Base-by-base conservation (phyloP, 257 asterid species). In the Oldenlandia corymbosa region DNA sequence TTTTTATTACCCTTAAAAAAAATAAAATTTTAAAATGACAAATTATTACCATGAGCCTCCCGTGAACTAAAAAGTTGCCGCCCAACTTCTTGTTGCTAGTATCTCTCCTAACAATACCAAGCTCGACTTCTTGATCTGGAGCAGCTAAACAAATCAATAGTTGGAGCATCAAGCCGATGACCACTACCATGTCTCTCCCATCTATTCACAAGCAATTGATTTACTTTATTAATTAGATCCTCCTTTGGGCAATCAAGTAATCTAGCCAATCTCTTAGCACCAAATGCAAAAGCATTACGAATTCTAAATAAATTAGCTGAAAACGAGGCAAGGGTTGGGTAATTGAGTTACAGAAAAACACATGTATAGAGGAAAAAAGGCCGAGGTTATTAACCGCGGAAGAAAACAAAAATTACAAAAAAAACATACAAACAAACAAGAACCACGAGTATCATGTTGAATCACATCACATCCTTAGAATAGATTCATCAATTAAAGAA, bases 151-250 rank as follows among this genome's bases (percentile, higher is more conserved):
- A 78, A 55, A 74, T 80, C 91, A 43, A 67, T 68, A 17, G 68
- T 84, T 0, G 96, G 88, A 62, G 92, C 90, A 85, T 93, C 99
- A 60, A 97, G 97, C 58, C 99, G 84, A 52, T 73, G 80, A 57
- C 99, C 96, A 65, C 85, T 82, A 61, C 89, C 93, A 75, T 92
- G 95, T 78, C 99, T 82, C 47, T 82, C 93, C 97, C 94, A 86
- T 47, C 96, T 92, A 67, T 89, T 92, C 83, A 73, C 72, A 63
- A 92, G 89, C 75, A 92, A 92, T 81, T 87, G 91, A 78, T 89
- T 85, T 58, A 92, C 86, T 74, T 89, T 96, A 68, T 68, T 63
- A 64, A 66, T 66, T 48, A 87, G 31, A 26, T 79, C 71, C 62
- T 87, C 94, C 68, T 74, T 71, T 1, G 91, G 91, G 73, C 95